These are phyloP conservation scores for Trapa bicornis DNA, from an alignment of 345 rosid genomes.

Conservation along the genomic window DNA sequence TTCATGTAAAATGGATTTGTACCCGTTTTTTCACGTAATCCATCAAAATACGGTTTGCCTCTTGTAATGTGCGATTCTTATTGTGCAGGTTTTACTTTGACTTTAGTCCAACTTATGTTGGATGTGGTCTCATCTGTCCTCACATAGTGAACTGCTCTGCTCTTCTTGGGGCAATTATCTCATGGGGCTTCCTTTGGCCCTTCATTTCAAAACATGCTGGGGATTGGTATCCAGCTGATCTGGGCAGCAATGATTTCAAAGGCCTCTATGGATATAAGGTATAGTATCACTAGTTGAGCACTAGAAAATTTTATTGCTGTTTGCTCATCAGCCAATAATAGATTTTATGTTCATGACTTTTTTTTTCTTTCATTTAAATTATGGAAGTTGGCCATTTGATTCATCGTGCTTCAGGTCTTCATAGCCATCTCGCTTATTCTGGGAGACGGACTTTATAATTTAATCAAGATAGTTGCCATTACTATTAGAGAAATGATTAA, in stretches of 20 bases:
- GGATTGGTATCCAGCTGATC: constrained; percentile 82
- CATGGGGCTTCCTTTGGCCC: constrained; percentile 95
- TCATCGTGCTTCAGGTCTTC: constrained; percentile 45
- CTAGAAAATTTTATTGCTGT: not conserved
- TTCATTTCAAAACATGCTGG: constrained; percentile 60
- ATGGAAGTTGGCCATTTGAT: not conserved
- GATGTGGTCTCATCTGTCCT: constrained; percentile 94
- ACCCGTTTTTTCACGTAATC: not conserved
- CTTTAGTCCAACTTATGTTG: constrained; percentile 91
- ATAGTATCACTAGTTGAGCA: constrained; percentile 1
- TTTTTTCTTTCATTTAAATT: not conserved
- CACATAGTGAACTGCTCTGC: constrained; percentile 85
- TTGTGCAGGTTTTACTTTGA: constrained; percentile 72
- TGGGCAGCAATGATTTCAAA: constrained; percentile 67
- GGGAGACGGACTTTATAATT: constrained; percentile 86
- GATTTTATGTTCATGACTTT: not conserved
- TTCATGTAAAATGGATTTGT: not conserved
- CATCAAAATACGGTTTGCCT: not conserved
- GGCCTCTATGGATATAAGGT: constrained; percentile 95
- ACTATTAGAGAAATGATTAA: constrained; percentile 50
- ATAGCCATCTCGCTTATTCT: constrained; percentile 78
- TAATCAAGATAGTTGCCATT: constrained; percentile 58
- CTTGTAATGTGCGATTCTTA: constrained; percentile 4
- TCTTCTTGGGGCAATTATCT: constrained; percentile 79
- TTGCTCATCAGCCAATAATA: not conserved